A percentile compares a stretch with the other conserved stretches of the same genome.
phyloP scores from a whole-genome alignment of 768 basidiomycete species.

The Amanita phalloides region DNA sequence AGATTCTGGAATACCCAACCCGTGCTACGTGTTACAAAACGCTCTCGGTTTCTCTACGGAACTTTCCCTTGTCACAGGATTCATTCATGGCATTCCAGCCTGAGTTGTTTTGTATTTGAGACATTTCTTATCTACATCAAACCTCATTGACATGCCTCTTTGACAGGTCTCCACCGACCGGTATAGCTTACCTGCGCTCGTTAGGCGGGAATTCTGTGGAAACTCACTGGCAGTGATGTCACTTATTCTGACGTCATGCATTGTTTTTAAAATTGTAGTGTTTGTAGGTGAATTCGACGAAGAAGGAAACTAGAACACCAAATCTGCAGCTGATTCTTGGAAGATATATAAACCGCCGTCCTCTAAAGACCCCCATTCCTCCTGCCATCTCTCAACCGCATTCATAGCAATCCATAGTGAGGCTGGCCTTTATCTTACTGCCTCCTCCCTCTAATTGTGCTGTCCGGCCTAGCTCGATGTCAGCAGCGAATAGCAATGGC shows the following conservation, averaged over 20 bases:
- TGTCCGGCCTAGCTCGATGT: constrained; percentile 4
- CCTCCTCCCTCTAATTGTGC: not conserved
- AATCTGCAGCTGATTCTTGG: not conserved
- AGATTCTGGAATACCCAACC: not conserved
- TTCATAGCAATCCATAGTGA: not conserved
- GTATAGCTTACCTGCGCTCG: not conserved
- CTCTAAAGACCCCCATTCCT: not conserved
- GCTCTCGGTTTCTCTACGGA: not conserved
- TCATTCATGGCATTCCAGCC: not conserved
- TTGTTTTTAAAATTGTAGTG: not conserved
- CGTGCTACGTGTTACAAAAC: not conserved
- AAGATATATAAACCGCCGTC: constrained; percentile 2
- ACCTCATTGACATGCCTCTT: not conserved
- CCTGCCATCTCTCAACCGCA: constrained; percentile 1
- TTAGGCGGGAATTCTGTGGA: not conserved
- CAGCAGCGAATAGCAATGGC: constrained; percentile 7
- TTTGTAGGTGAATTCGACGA: constrained; percentile 3
- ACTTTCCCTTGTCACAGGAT: not conserved
- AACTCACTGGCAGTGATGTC: constrained; percentile 1
- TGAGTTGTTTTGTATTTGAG: not conserved
- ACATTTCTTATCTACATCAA: not conserved
- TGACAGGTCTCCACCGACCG: not conserved
- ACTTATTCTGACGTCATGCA: constrained; percentile 4
- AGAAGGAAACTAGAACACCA: constrained; percentile 4
- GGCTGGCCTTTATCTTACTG: not conserved